These are phyloP conservation scores for Mucor velutinosus DNA, from an alignment of 371 early-diverging fungal genomes.

Conservation along the genomic window DNA sequence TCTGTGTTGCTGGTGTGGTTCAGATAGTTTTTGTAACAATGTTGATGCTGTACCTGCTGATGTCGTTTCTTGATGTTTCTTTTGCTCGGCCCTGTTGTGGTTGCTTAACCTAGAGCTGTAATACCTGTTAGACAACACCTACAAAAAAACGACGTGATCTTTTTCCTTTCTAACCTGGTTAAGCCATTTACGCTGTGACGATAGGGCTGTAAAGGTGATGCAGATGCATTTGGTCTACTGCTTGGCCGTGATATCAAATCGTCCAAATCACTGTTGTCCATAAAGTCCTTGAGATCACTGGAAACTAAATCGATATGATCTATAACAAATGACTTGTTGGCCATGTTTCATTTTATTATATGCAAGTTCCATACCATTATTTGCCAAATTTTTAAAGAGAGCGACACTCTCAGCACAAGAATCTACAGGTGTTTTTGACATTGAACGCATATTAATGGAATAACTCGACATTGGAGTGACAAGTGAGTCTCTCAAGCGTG, in stretches of 20 bases:
- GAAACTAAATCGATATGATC: not conserved
- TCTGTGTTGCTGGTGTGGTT: not conserved
- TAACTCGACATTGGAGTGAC: conserved; percentile 18
- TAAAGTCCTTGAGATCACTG: not conserved
- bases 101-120: not conserved
- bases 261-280: not conserved
- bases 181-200: not conserved
- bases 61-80: not conserved
- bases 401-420: conserved; percentile 22
- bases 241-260: not conserved
- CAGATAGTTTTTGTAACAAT: not conserved
- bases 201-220: not conserved
- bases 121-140: not conserved
- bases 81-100: not conserved
- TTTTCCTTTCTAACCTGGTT: not conserved
- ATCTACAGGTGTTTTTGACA: not conserved
- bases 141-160: not conserved
- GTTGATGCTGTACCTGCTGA: not conserved
- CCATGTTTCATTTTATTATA: not conserved
- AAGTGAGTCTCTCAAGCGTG: conserved; percentile 10
- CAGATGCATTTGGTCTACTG: not conserved
- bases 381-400: conserved; percentile 1
- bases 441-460: not conserved
- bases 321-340: not conserved
- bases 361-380: not conserved